These are phyloP conservation scores for Trifolium pratense DNA, from an alignment of 306 rosid species.

Conservation along the genomic window DNA sequence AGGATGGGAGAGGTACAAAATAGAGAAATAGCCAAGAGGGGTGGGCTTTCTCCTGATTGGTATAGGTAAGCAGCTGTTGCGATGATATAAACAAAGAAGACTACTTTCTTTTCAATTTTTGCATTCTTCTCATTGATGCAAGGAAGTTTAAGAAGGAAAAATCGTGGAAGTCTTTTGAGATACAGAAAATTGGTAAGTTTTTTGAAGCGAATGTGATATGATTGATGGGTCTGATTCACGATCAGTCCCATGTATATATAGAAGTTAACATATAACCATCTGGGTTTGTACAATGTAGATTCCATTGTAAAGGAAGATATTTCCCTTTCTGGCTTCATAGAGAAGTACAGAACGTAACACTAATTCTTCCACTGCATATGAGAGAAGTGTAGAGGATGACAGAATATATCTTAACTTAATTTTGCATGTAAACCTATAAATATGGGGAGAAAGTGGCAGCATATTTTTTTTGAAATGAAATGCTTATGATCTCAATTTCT, in stretches of 20 bases:
- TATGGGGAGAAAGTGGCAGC: background rate
- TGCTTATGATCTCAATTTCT: background rate
- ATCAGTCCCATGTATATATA: constrained; percentile 22
- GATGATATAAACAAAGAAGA: background rate
- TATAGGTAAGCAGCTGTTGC: background rate
- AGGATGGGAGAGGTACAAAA: background rate
- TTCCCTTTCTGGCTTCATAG: background rate
- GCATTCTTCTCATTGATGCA: background rate
- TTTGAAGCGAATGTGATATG: constrained; percentile 16
- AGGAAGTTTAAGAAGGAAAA: constrained; percentile 60
- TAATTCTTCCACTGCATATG: constrained; percentile 3
- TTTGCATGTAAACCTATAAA: background rate
- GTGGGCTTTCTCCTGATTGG: background rate
- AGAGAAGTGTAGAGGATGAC: background rate
- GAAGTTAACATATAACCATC: background rate
- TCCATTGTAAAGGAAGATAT: background rate
- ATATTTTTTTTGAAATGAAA: too few relatives aligned
- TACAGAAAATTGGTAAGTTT: constrained; percentile 16
- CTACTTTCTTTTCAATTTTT: background rate
- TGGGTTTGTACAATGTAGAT: background rate
- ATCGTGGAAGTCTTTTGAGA: constrained; percentile 46
- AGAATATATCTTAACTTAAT: background rate
- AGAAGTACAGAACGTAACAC: background rate
- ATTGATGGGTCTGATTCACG: background rate
- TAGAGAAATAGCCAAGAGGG: background rate